These are phyloP conservation scores for Musa troglodytarum DNA, from an alignment of 176 grass and related monocot genomes.

Conservation along the genomic window DNA sequence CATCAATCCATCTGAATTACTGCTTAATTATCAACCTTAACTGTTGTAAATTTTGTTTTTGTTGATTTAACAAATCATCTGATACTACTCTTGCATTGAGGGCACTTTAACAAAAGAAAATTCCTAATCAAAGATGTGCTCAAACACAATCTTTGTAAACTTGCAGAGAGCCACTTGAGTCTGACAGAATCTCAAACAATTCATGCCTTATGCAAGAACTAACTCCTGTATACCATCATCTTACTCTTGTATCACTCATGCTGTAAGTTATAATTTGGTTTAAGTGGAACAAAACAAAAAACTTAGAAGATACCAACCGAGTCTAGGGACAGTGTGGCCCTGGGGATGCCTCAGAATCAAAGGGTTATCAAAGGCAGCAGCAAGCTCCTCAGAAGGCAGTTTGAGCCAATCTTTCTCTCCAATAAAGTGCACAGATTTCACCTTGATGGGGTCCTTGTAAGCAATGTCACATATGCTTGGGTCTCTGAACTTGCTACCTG, in stretches of 20 bases:
- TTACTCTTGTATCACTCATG: no score
- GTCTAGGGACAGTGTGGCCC: conserved; percentile 83
- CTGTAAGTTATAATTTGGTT: not conserved
- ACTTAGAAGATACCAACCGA: conserved; percentile 29
- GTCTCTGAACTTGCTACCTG: conserved; percentile 75
- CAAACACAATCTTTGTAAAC: no score
- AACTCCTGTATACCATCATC: not conserved
- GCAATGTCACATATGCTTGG: conserved; percentile 57
- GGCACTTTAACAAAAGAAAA: no score
- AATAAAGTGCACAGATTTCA: conserved; percentile 76
- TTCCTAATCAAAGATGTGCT: no score
- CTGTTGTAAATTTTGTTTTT: no score
- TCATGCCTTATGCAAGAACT: no score
- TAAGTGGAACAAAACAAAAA: not conserved
- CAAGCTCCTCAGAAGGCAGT: conserved; percentile 71
- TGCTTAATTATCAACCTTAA: no score
- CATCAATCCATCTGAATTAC: no score
- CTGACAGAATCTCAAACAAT: no score
- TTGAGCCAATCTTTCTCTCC: conserved; percentile 97
- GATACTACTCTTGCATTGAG: no score
- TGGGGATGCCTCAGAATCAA: conserved; percentile 77
- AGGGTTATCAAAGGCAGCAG: conserved; percentile 63
- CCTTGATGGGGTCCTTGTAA: conserved; percentile 55
- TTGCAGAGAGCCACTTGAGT: no score
- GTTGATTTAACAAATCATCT: no score